Evolutionary conservation across 2,329 filamentous ascomycete genomes (phyloP).

Genomic region (Botrytis porri): DNA sequence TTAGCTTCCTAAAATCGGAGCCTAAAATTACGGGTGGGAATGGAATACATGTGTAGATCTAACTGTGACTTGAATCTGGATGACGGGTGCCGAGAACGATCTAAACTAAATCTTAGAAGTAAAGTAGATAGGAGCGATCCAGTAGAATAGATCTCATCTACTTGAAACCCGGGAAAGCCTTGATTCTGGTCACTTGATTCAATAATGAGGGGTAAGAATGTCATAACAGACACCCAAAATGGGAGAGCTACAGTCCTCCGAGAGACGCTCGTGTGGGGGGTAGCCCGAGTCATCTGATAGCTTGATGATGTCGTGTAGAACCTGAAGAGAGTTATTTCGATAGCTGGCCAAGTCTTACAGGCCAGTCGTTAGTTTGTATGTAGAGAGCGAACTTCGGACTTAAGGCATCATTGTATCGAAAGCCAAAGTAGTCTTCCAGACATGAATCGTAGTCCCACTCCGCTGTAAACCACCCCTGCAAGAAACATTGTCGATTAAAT

Average conservation of each 20-base stretch:
- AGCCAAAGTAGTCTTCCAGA: not conserved
- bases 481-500: not conserved
- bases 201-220: not conserved
- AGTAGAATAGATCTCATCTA: not conserved
- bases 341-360: not conserved
- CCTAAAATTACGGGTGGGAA: not conserved
- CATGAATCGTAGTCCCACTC: not conserved
- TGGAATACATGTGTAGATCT: not conserved
- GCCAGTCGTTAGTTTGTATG: not conserved
- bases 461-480: not conserved
- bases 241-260: not conserved
- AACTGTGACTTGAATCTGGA: not conserved
- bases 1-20: not conserved
- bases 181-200: not conserved
- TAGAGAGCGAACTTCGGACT: not conserved
- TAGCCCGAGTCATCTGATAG: not conserved
- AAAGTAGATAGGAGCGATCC: not conserved
- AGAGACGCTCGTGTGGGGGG: not conserved
- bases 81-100: not conserved
- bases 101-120: not conserved
- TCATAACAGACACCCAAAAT: not conserved
- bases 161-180: not conserved
- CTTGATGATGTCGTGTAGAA: not conserved
- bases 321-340: too few species aligned
- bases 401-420: not conserved